phyloP scores from a whole-genome alignment of 177 flowering plant genomes.

The Tripterygium wilfordii region DNA sequence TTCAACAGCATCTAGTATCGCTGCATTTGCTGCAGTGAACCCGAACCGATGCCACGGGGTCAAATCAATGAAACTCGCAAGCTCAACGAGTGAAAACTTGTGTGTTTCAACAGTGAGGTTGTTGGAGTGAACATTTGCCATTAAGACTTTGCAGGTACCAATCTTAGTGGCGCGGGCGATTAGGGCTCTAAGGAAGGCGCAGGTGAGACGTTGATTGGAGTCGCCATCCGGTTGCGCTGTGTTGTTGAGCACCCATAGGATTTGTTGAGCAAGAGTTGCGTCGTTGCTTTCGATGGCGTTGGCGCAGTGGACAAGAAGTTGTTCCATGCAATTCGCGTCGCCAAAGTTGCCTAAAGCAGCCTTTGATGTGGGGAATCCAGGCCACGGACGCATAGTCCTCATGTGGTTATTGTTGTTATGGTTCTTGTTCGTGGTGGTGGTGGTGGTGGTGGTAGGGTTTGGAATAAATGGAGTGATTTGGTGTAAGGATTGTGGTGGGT shows the following conservation, averaged over 20 bases:
- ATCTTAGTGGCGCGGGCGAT: slow-evolving; percentile 60
- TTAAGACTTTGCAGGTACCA: slow-evolving; percentile 56
- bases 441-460: slow-evolving; percentile 33
- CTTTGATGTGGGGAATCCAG: slow-evolving; percentile 51
- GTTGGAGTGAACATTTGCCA: slow-evolving; percentile 24
- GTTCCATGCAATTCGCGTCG: slow-evolving; percentile 91
- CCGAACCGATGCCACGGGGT: slow-evolving; percentile 98
- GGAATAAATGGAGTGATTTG: slow-evolving; percentile 29
- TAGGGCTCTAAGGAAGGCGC: slow-evolving; percentile 81
- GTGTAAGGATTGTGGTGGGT: slow-evolving; percentile 31
- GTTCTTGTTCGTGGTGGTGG: slow-evolving; percentile 40
- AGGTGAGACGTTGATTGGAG: slow-evolving; percentile 79
- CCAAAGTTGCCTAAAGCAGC: slow-evolving; percentile 37
- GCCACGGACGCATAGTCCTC: slow-evolving; percentile 41
- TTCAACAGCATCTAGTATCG: slow-evolving; percentile 62
- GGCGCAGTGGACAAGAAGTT: slow-evolving; percentile 85
- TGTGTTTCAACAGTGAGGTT: slow-evolving; percentile 32
- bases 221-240: slow-evolving; percentile 88
- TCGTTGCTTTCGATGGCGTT: slow-evolving; percentile 84
- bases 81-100: slow-evolving; percentile 64
- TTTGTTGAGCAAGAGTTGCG: slow-evolving; percentile 82
- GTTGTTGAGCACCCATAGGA: slow-evolving; percentile 94
- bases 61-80: slow-evolving; percentile 74
- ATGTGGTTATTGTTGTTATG: slow-evolving; percentile 23
- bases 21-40: slow-evolving; percentile 84